phyloP scores from a whole-genome alignment of 768 basidiomycete species.

The Boletus reticulatus region DNA sequence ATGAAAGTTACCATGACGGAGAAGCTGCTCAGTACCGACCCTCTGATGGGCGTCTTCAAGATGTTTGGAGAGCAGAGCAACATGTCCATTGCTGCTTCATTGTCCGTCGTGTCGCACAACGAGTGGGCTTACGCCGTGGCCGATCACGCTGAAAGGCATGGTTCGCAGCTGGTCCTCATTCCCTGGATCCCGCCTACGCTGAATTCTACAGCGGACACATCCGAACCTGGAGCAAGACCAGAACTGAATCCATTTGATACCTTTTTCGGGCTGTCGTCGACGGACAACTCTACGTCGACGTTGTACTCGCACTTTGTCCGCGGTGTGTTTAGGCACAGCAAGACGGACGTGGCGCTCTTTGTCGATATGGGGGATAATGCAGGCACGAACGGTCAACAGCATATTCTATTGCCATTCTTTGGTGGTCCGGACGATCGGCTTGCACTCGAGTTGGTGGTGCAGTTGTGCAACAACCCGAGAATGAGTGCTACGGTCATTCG shows the following conservation, averaged over 20 bases:
- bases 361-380: slow-evolving; percentile 60
- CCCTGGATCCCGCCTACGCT: slow-evolving; percentile 69
- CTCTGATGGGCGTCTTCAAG: slow-evolving; percentile 69
- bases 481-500: slow-evolving; percentile 75
- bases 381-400: slow-evolving; percentile 39
- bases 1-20: slow-evolving; percentile 80
- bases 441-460: slow-evolving; percentile 77
- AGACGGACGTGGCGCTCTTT: slow-evolving; percentile 80
- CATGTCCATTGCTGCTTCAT: slow-evolving; percentile 61
- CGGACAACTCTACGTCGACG: slow-evolving; percentile 50
- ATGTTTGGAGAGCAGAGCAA: slow-evolving; percentile 75
- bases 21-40: slow-evolving; percentile 64
- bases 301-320: slow-evolving; percentile 85
- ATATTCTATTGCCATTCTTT: slow-evolving; percentile 86
- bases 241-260: slow-evolving; percentile 71
- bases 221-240: slow-evolving; percentile 20
- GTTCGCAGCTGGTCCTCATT: slow-evolving; percentile 74
- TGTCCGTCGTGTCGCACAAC: slow-evolving; percentile 74
- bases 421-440: slow-evolving; percentile 94
- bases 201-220: slow-evolving; percentile 26
- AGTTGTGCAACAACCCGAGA: slow-evolving; percentile 61
- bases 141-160: slow-evolving; percentile 52
- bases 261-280: slow-evolving; percentile 58
- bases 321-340: slow-evolving; percentile 69
- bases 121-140: slow-evolving; percentile 69